These are phyloP conservation scores for Cladophialophora immunda DNA, from an alignment of 2,329 filamentous ascomycete species.

Conservation along the genomic window DNA sequence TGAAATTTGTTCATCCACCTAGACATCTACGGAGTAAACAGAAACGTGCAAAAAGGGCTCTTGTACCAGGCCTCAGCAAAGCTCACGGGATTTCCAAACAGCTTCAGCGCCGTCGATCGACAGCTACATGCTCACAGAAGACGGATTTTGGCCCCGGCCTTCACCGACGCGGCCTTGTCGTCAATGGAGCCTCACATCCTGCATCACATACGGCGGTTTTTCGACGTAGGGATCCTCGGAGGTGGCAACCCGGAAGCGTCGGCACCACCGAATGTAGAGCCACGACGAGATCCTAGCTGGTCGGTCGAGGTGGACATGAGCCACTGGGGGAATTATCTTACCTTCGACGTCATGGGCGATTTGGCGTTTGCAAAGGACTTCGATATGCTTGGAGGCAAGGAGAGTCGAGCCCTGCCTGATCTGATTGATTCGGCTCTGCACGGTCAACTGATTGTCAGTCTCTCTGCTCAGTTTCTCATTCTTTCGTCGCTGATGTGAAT, in stretches of 20 bases:
- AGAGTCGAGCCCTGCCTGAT: slow-evolving; percentile 43
- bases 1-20: too few relatives aligned
- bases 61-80: slow-evolving; percentile 17
- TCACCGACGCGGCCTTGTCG: slow-evolving; percentile 45
- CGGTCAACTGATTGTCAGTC: slow-evolving; percentile 5
- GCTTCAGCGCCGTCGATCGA: slow-evolving; percentile 40
- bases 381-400: slow-evolving; percentile 47
- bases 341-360: slow-evolving; percentile 55
- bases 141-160: slow-evolving; percentile 44
- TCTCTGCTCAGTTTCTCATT: too few relatives aligned
- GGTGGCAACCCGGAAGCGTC: background rate
- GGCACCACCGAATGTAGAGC: slow-evolving; percentile 35
- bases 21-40: slow-evolving; percentile 20
- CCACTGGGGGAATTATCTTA: slow-evolving; percentile 48
- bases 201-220: background rate
- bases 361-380: slow-evolving; percentile 53
- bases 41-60: slow-evolving; percentile 46
- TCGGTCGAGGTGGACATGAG: slow-evolving; percentile 36
- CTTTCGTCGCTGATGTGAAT: too few relatives aligned
- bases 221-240: slow-evolving; percentile 32
- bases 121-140: slow-evolving; percentile 40
- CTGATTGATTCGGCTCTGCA: slow-evolving; percentile 16
- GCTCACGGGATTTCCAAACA: slow-evolving; percentile 33
- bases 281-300: too few relatives aligned
- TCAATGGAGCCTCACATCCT: slow-evolving; percentile 28